Evolutionary conservation across 2,329 filamentous ascomycete species (phyloP).

Genomic region (Xylariaceae sp.): DNA sequence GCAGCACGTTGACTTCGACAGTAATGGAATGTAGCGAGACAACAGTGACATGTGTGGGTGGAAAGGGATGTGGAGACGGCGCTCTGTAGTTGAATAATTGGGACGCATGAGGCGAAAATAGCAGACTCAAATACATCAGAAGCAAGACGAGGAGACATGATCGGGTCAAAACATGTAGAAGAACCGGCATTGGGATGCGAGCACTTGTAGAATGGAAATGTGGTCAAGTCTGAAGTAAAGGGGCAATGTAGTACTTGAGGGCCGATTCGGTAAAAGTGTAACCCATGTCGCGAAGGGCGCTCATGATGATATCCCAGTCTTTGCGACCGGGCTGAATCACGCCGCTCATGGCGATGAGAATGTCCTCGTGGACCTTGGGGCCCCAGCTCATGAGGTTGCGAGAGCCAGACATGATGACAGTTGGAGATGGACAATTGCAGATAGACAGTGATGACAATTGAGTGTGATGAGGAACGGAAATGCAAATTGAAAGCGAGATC

Average conservation of each 20-base stretch:
- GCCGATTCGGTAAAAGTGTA: constrained; percentile 13
- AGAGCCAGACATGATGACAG: constrained; percentile 5
- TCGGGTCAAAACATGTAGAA: background rate
- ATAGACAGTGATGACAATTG: background rate
- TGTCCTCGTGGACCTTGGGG: constrained; percentile 14
- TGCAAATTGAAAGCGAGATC: background rate
- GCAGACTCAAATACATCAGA: background rate
- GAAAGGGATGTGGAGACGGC: background rate
- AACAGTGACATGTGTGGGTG: background rate
- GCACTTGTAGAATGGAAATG: background rate
- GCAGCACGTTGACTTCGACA: background rate
- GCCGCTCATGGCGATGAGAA: constrained; percentile 9
- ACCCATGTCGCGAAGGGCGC: constrained; percentile 9
- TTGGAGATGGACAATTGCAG: background rate
- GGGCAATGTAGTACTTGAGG: constrained; percentile 14
- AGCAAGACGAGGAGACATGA: background rate
- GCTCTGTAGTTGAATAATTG: background rate
- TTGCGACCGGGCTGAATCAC: background rate
- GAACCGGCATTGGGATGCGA: background rate
- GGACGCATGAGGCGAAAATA: background rate
- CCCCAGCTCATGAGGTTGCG: constrained; percentile 11
- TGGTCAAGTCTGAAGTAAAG: background rate
- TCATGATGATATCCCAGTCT: constrained; percentile 10
- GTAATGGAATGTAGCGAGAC: background rate
- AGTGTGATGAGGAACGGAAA: background rate